phyloP scores from a whole-genome alignment of 2,329 filamentous ascomycete genomes.

The Alternaria sp. region DNA sequence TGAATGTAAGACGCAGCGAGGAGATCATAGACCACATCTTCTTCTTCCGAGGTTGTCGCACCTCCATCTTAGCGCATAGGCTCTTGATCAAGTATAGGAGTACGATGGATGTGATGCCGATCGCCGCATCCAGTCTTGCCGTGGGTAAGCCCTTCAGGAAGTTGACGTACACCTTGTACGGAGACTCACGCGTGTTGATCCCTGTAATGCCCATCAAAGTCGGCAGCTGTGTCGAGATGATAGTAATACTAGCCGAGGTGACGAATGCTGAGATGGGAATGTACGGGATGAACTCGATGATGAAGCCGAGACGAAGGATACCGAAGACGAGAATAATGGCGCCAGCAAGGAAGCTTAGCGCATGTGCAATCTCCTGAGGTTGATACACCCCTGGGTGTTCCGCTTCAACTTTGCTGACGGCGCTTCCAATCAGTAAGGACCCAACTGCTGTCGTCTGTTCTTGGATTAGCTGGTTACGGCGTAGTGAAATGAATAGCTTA shows the following conservation, averaged over 20 bases:
- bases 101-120: constrained; percentile 82
- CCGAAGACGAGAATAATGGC: constrained; percentile 80
- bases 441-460: constrained; percentile 86
- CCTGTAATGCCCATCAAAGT: constrained; percentile 77
- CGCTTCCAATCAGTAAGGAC: constrained; percentile 83
- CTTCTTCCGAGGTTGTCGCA: constrained; percentile 69
- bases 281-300: constrained; percentile 91
- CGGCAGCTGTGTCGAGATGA: constrained; percentile 81
- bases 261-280: constrained; percentile 93
- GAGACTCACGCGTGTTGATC: constrained; percentile 75
- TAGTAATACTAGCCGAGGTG: constrained; percentile 93
- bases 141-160: constrained; percentile 73
- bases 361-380: constrained; percentile 74
- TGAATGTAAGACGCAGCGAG: constrained; percentile 84
- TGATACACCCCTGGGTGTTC: constrained; percentile 63
- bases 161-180: constrained; percentile 84
- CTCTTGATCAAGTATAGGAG: constrained; percentile 70
- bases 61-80: constrained; percentile 68
- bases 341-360: constrained; percentile 78
- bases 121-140: constrained; percentile 77
- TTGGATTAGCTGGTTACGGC: constrained; percentile 4
- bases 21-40: constrained; percentile 85
- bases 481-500: constrained; percentile 54
- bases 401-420: constrained; percentile 69
- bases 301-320: constrained; percentile 80